phyloP scores from a whole-genome alignment of 2,329 filamentous ascomycete genomes.

The Fusarium sp. region DNA sequence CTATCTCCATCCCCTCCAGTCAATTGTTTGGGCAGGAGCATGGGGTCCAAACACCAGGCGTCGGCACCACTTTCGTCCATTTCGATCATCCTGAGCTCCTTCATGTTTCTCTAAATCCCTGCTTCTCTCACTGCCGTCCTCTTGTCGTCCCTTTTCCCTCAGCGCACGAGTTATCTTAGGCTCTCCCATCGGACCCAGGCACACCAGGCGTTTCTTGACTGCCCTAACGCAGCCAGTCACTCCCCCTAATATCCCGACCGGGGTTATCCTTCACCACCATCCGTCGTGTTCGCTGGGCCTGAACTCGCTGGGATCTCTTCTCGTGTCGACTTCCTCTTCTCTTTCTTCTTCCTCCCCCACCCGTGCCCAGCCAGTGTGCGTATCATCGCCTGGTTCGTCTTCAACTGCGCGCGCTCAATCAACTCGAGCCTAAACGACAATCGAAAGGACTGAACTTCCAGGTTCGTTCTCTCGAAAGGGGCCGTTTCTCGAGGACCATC shows the following conservation, averaged over 20 bases:
- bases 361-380: slow-evolving; percentile 46
- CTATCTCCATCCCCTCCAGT: slow-evolving; percentile 39
- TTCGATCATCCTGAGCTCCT: slow-evolving; percentile 38
- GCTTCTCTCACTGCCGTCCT: slow-evolving; percentile 3
- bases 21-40: slow-evolving; percentile 37
- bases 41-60: slow-evolving; percentile 47
- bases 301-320: slow-evolving; percentile 32
- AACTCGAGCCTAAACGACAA: slow-evolving; percentile 42
- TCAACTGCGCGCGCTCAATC: slow-evolving; percentile 38
- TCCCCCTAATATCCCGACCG: slow-evolving; percentile 40
- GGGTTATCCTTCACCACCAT: slow-evolving; percentile 37
- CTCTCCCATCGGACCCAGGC: slow-evolving; percentile 7
- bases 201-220: slow-evolving; percentile 22
- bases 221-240: slow-evolving; percentile 15
- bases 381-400: slow-evolving; percentile 44
- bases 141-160: slow-evolving; percentile 10
- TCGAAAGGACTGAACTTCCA: slow-evolving; percentile 45
- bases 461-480: slow-evolving; percentile 36
- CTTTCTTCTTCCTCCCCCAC: slow-evolving; percentile 30
- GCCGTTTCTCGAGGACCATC: slow-evolving; percentile 36
- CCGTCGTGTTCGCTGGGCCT: slow-evolving; percentile 29
- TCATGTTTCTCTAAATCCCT: slow-evolving; percentile 37
- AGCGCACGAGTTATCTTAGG: slow-evolving; percentile 3
- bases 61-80: slow-evolving; percentile 39
- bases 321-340: slow-evolving; percentile 34